phyloP scores from a whole-genome alignment of 805 yeast genomes.

The Kluyveromyces siamensis region DNA sequence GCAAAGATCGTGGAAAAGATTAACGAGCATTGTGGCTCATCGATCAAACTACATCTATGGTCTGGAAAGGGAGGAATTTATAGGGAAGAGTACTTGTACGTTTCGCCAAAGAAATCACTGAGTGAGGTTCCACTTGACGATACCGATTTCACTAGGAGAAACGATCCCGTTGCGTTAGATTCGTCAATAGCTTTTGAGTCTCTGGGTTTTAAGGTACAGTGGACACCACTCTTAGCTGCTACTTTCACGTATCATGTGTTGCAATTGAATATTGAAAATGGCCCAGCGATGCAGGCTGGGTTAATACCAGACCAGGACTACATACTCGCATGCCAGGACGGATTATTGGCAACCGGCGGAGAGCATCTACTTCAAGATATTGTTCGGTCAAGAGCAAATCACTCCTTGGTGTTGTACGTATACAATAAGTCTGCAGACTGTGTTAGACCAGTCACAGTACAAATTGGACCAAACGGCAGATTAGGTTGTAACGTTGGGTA shows the following conservation, averaged over 20 bases:
- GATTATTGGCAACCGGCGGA: slow-evolving; percentile 78
- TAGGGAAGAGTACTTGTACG: slow-evolving; percentile 31
- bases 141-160: slow-evolving; percentile 8
- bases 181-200: slow-evolving; percentile 32
- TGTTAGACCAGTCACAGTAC: slow-evolving; percentile 79
- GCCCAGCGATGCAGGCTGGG: slow-evolving; percentile 78
- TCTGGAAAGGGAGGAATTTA: slow-evolving; percentile 73
- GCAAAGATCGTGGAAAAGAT: slow-evolving; percentile 26
- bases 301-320: slow-evolving; percentile 80
- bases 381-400: slow-evolving; percentile 41
- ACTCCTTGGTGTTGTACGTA: slow-evolving; percentile 51
- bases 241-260: slow-evolving; percentile 84
- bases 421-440: slow-evolving; percentile 84
- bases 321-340: slow-evolving; percentile 81
- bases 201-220: slow-evolving; percentile 63
- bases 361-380: slow-evolving; percentile 68
- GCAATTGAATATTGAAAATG: slow-evolving; percentile 55
- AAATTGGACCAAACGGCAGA: slow-evolving; percentile 72
- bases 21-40: slow-evolving; percentile 21
- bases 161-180: slow-evolving; percentile 9
- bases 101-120: slow-evolving; percentile 25
- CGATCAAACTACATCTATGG: slow-evolving; percentile 62
- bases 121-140: slow-evolving; percentile 26
- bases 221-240: slow-evolving; percentile 66
- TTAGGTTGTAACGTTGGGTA: slow-evolving; percentile 94